phyloP scores from a whole-genome alignment of 192 early-diverging fungal species.

The Funneliformis mosseae region DNA sequence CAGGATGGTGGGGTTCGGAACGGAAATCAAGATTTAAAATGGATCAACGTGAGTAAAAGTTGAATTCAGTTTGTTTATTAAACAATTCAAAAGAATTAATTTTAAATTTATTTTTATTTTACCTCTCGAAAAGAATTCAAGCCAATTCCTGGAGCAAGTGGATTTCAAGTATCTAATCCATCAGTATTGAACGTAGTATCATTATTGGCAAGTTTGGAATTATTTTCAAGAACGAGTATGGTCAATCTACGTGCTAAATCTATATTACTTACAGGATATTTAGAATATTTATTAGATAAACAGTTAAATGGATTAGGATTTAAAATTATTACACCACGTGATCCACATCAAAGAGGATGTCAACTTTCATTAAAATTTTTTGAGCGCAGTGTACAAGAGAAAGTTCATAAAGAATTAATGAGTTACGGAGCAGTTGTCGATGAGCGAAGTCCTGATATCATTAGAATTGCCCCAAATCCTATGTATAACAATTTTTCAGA shows the following conservation, averaged over 20 bases:
- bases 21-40: slow-evolving; percentile 84
- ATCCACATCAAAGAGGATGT: slow-evolving; percentile 76
- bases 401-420: slow-evolving; percentile 64
- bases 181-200: slow-evolving; percentile 72
- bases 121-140: slow-evolving; percentile 54
- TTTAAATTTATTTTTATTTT: not conserved
- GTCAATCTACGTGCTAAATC: slow-evolving; percentile 75
- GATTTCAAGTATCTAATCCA: slow-evolving; percentile 90
- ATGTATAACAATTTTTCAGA: slow-evolving; percentile 90
- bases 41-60: slow-evolving; percentile 59
- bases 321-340: slow-evolving; percentile 78
- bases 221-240: slow-evolving; percentile 78
- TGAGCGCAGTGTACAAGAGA: slow-evolving; percentile 55
- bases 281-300: slow-evolving; percentile 71
- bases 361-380: slow-evolving; percentile 80
- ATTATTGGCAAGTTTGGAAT: slow-evolving; percentile 76
- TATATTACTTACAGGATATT: slow-evolving; percentile 76
- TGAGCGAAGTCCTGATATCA: slow-evolving; percentile 88
- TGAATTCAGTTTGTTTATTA: not conserved
- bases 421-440: slow-evolving; percentile 78
- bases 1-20: slow-evolving; percentile 95
- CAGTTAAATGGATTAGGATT: slow-evolving; percentile 38
- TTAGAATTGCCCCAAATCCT: slow-evolving; percentile 87
- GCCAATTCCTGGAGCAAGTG: slow-evolving; percentile 78
- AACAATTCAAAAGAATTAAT: no score